A percentile compares a stretch with the other conserved stretches of the same genome.
phyloP scores from a whole-genome alignment of 352 stramenopile species.

The Phytophthora multivora region DNA sequence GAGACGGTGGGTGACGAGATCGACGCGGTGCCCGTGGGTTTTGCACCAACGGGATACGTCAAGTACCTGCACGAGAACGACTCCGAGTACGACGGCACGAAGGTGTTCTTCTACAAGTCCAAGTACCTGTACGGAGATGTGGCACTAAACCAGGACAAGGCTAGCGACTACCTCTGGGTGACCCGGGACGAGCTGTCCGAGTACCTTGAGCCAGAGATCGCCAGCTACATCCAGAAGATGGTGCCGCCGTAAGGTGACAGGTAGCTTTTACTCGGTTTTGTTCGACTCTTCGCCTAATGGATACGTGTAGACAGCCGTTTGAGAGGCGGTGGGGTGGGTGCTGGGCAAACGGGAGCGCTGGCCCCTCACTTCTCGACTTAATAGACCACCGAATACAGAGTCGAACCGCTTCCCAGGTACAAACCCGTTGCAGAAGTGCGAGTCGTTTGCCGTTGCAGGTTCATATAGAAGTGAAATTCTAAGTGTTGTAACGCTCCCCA shows the following conservation, averaged over 20 bases:
- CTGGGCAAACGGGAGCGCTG: not conserved
- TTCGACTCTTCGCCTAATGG: slow-evolving; percentile 26
- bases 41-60: slow-evolving; percentile 80
- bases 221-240: slow-evolving; percentile 80
- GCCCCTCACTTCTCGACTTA: slow-evolving; percentile 15
- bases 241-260: slow-evolving; percentile 50
- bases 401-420: slow-evolving; percentile 11
- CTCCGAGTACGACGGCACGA: slow-evolving; percentile 73
- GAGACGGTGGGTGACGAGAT: slow-evolving; percentile 52
- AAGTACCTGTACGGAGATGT: slow-evolving; percentile 68
- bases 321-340: slow-evolving; percentile 10
- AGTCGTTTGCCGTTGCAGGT: slow-evolving; percentile 18
- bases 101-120: slow-evolving; percentile 90
- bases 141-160: slow-evolving; percentile 59
- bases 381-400: slow-evolving; percentile 35
- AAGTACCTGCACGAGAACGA: slow-evolving; percentile 65
- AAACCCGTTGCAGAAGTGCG: not conserved
- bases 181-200: slow-evolving; percentile 74
- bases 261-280: slow-evolving; percentile 19
- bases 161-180: slow-evolving; percentile 83
- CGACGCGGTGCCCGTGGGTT: slow-evolving; percentile 62
- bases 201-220: slow-evolving; percentile 74
- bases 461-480: slow-evolving; percentile 4
- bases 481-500: slow-evolving; percentile 16
- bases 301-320: slow-evolving; percentile 23